Evolutionary conservation across 257 asterid genomes (phyloP).

Genomic region (Gentiana straminea): DNA sequence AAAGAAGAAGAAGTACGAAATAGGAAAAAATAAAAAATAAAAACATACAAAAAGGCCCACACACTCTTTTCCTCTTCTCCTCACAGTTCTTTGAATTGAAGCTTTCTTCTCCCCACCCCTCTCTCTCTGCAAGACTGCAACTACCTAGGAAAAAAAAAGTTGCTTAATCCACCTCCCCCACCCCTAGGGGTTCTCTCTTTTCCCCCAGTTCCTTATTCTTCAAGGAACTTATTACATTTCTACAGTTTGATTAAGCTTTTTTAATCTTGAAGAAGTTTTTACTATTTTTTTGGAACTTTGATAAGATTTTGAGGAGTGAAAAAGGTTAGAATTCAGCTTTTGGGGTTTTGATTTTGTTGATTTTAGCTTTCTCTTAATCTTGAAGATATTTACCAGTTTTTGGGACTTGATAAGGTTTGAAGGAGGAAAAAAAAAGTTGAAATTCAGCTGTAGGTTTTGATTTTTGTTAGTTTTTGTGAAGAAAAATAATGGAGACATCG

Average conservation of each 20-base stretch:
- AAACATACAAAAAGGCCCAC: background rate
- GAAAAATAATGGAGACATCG: constrained; percentile 38
- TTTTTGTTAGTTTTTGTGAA: background rate
- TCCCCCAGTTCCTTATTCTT: constrained; percentile 16
- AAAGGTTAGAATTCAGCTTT: background rate
- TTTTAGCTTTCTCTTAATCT: background rate
- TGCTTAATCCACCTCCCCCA: no score
- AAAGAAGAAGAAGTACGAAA: background rate
- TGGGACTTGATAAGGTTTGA: background rate
- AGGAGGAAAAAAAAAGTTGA: background rate
- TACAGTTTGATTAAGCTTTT: no score
- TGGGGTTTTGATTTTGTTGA: background rate
- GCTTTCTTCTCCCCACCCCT: constrained; percentile 12
- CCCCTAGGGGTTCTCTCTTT: background rate
- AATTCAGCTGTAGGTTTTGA: background rate
- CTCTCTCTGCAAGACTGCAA: background rate
- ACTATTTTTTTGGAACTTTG: background rate
- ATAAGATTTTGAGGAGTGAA: no score
- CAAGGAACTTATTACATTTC: constrained; percentile 16
- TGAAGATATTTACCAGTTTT: background rate
- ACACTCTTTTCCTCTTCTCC: background rate
- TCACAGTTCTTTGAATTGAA: constrained; percentile 6
- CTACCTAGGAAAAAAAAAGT: background rate
- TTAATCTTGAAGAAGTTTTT: background rate
- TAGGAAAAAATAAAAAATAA: background rate